A percentile compares a stretch with the other conserved stretches of the same genome.
phyloP scores from a whole-genome alignment of 768 basidiomycete genomes.

The Lentinula detonsa region DNA sequence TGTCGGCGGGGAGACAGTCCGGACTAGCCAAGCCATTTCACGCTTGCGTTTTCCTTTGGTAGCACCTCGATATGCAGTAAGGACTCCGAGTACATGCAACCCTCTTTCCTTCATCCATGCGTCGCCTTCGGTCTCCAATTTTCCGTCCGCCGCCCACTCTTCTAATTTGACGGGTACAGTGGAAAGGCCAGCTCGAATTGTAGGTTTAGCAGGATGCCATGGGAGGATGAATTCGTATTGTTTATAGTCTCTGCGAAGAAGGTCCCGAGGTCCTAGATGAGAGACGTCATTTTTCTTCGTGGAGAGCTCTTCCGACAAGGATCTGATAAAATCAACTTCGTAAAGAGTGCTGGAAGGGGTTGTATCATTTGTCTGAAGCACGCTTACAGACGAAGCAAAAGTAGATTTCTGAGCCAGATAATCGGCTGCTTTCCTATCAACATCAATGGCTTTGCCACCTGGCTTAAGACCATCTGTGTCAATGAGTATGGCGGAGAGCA shows the following conservation, averaged over 20 bases:
- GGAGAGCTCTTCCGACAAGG: slow-evolving; percentile 41
- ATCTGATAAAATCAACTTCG: slow-evolving; percentile 36
- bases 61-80: slow-evolving; percentile 61
- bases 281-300: slow-evolving; percentile 64
- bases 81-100: slow-evolving; percentile 67
- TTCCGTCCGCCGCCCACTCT: slow-evolving; percentile 43
- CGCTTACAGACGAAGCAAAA: slow-evolving; percentile 23
- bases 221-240: slow-evolving; percentile 54
- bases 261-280: slow-evolving; percentile 63
- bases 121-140: slow-evolving; percentile 30
- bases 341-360: slow-evolving; percentile 23
- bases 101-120: slow-evolving; percentile 63
- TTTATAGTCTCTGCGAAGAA: slow-evolving; percentile 94
- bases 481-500: slow-evolving; percentile 76
- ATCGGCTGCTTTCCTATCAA: slow-evolving; percentile 59
- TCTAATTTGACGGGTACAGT: slow-evolving; percentile 73
- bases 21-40: slow-evolving; percentile 57
- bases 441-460: slow-evolving; percentile 67
- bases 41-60: slow-evolving; percentile 25
- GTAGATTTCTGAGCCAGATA: slow-evolving; percentile 61
- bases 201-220: slow-evolving; percentile 26
- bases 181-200: slow-evolving; percentile 68
- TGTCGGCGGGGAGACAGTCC: slow-evolving; percentile 24
- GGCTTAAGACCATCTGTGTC: slow-evolving; percentile 79
- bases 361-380: slow-evolving; percentile 6